Evolutionary conservation across 768 basidiomycete species (phyloP), one percentile per base, ranked within the genome.

Genomic region (Termitomyces eurrhizus): DNA sequence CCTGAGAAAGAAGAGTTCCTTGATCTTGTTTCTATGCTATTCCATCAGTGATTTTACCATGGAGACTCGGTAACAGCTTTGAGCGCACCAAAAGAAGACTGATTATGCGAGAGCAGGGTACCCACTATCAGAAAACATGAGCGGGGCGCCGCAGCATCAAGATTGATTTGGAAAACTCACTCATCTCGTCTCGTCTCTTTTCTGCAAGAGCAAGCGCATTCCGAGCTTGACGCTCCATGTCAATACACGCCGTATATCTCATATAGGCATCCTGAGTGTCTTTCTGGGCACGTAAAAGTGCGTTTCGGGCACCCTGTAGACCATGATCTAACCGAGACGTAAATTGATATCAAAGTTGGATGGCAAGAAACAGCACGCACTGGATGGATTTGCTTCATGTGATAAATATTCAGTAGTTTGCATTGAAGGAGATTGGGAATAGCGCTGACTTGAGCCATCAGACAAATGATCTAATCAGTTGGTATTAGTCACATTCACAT

Each of bases 251-350:
- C 12, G 83, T 89, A 66, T 90, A 90, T 54, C 83, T 76, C 68
- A 85, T 78, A 66, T 89, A 88, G 3, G 87, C 82, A 46, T 89
- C 88, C 66, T 89, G 86, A 0, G 87, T 86, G 53, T 89, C 87
- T 67, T 86, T 84, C 67, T 87, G 87, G 24, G 87, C 85, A 48
- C 87, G 80, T 48, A 79, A 66, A n/a, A 89, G 75, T 5, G 84
- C 77, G 51, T 78, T 77, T 36, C 87, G 85, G 21, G 86, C 81
- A 53, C 80, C 82, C 70, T 85, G 83, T 49, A 90, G 76, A 62
- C 81, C 81, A 78, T 86, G 81, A 65, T 83, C 84, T 87, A 59
- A 62, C 52, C 57, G 57, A 59, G 61, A 61, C 67, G 62, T 21
- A 55, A 54, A 32, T 33, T 61, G 65, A 52, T 29, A 56, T 62